Percentiles rank a stretch among this genome's conserved stretches.
phyloP scores from a whole-genome alignment of 306 rosid genomes.

The Trichosanthes truncata region DNA sequence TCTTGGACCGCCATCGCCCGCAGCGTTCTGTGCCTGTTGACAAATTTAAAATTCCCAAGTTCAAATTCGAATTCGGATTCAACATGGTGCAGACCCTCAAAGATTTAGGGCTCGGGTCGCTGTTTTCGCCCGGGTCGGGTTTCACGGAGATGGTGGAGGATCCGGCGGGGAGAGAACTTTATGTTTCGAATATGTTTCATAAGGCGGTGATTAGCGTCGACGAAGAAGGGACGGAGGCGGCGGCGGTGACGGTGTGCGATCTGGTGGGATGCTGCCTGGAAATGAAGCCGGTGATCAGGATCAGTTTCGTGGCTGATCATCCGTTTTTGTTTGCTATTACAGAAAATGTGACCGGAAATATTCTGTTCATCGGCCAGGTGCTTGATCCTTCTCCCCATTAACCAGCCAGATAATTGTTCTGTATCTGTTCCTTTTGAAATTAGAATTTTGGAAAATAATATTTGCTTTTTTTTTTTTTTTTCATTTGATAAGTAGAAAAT shows the following conservation, averaged over 20 bases:
- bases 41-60: constrained; percentile 18
- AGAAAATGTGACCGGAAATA: neutral
- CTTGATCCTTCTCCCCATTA: neutral
- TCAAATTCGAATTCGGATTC: constrained; percentile 10
- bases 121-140: constrained; percentile 5
- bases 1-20: neutral
- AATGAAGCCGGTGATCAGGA: neutral
- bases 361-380: constrained; percentile 19
- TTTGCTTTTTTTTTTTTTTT: no score
- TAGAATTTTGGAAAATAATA: neutral
- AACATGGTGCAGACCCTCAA: neutral
- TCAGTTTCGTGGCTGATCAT: constrained; percentile 19
- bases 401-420: neutral
- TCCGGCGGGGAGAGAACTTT: neutral
- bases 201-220: constrained; percentile 10
- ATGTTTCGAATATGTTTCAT: constrained; percentile 7
- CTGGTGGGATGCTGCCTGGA: neutral
- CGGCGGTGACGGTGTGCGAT: neutral
- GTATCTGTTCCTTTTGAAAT: neutral
- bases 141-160: constrained; percentile 16
- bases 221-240: constrained; percentile 21
- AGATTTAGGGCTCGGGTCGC: constrained; percentile 13
- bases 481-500: no score
- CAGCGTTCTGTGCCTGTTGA: fast-evolving
- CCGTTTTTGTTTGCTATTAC: constrained; percentile 16